These are phyloP conservation scores for Elongisporangium prolatum DNA, from an alignment of 352 stramenopile species.

Conservation along the genomic window DNA sequence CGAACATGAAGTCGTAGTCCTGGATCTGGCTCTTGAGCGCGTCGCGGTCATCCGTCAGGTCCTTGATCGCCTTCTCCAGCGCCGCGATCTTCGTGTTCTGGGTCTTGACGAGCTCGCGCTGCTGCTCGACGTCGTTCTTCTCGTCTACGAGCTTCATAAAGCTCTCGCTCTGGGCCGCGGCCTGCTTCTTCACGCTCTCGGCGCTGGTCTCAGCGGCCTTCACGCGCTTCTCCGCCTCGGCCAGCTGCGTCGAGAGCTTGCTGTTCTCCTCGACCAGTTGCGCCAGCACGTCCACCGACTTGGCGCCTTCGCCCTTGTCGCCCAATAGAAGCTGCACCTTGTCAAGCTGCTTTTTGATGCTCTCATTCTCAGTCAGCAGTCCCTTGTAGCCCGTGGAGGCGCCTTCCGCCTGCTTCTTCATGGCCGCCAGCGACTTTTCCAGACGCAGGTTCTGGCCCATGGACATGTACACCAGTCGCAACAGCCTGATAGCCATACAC, in stretches of 20 bases:
- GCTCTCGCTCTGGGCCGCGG: slow-evolving; percentile 64
- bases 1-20: slow-evolving; percentile 89
- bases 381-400: slow-evolving; percentile 59
- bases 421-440: slow-evolving; percentile 62
- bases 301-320: slow-evolving; percentile 24
- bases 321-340: slow-evolving; percentile 60
- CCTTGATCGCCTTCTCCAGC: slow-evolving; percentile 38
- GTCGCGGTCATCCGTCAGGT: slow-evolving; percentile 57
- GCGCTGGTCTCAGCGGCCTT: slow-evolving; percentile 44
- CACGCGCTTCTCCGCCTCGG: slow-evolving; percentile 27
- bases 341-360: slow-evolving; percentile 51
- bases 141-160: slow-evolving; percentile 86
- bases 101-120: slow-evolving; percentile 29
- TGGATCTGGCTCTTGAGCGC: slow-evolving; percentile 76
- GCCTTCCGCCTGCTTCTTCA: slow-evolving; percentile 78
- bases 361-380: slow-evolving; percentile 68
- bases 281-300: slow-evolving; percentile 38
- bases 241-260: slow-evolving; percentile 35
- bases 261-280: slow-evolving; percentile 67
- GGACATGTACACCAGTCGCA: slow-evolving; percentile 72
- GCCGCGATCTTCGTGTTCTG: slow-evolving; percentile 40
- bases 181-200: slow-evolving; percentile 67
- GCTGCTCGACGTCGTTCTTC: slow-evolving; percentile 53
- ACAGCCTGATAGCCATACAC: slow-evolving; percentile 21
- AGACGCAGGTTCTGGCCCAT: slow-evolving; percentile 63